phyloP scores from a whole-genome alignment of 2,329 filamentous ascomycete genomes.

The Phialocephala sp. region DNA sequence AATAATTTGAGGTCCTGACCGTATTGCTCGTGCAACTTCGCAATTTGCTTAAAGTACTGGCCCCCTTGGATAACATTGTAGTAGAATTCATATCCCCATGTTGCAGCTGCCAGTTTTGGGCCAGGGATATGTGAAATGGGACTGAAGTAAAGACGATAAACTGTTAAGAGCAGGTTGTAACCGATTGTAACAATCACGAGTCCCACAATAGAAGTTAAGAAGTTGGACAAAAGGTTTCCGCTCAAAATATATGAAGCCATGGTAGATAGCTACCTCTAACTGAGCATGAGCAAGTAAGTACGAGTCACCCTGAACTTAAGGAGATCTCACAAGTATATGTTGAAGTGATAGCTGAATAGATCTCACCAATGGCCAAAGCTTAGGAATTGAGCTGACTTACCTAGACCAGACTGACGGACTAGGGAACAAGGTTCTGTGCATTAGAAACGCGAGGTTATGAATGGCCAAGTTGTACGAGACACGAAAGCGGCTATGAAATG shows the following conservation, averaged over 20 bases:
- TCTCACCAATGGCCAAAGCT: not conserved
- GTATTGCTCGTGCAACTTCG: conserved; percentile 22
- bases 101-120: conserved; percentile 32
- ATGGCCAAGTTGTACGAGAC: too few species aligned
- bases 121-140: conserved; percentile 34
- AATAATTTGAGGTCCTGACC: conserved; percentile 36
- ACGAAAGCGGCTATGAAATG: too few species aligned
- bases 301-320: not conserved
- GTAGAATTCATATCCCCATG: conserved; percentile 33
- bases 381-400: too few species aligned
- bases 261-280: not conserved
- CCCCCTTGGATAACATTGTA: conserved; percentile 32
- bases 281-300: not conserved
- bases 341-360: not conserved
- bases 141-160: conserved; percentile 35
- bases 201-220: not conserved
- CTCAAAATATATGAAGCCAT: not conserved
- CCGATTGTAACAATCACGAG: not conserved
- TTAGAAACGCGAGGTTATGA: too few species aligned
- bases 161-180: not conserved
- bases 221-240: not conserved
- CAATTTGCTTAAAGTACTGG: conserved; percentile 12
- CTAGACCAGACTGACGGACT: too few species aligned
- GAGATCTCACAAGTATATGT: not conserved
- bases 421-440: too few species aligned